Conservation (phyloP, 1,139 yeast species). For the Taphrina flavorubra region DNA sequence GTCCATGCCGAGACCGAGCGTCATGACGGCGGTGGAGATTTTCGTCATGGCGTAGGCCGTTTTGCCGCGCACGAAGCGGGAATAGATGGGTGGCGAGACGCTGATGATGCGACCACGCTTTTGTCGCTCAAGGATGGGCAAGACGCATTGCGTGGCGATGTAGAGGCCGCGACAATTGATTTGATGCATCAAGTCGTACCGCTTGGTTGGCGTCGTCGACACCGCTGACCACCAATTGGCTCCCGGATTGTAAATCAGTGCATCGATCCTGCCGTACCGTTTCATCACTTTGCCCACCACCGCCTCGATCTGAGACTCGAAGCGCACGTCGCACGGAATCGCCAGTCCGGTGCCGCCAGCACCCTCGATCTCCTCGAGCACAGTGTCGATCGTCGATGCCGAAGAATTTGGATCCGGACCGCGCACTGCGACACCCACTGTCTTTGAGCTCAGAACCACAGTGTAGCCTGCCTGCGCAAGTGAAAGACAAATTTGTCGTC, state of each 20-base stretch:
- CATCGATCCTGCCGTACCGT: conserved; percentile 21
- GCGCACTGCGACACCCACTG: neutral
- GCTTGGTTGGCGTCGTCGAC: conserved; percentile 21
- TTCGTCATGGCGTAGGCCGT: conserved; percentile 31
- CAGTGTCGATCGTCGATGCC: conserved; percentile 27
- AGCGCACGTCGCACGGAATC: conserved; percentile 22
- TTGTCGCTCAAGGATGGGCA: conserved; percentile 13
- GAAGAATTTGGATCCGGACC: conserved; percentile 15
- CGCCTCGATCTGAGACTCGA: conserved; percentile 1
- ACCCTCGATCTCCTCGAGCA: conserved; percentile 8
- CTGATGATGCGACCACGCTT: conserved; percentile 19
- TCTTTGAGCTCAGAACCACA: conserved; percentile 25
- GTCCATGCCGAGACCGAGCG: conserved; percentile 15
- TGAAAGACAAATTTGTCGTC: conserved; percentile 27
- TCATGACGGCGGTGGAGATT: conserved; percentile 6
- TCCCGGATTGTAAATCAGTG: conserved; percentile 26
- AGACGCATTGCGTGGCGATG: conserved; percentile 13
- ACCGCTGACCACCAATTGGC: conserved; percentile 33
- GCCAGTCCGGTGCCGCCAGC: conserved; percentile 5
- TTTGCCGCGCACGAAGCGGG: conserved; percentile 30
- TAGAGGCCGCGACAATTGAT: conserved; percentile 26
- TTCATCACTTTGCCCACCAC: conserved; percentile 6
- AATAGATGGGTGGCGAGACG: conserved; percentile 27
- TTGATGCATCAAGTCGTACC: conserved; percentile 23
- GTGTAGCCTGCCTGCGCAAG: conserved; percentile 28